A percentile compares a stretch with the other conserved stretches of the same genome.
Evolutionary conservation across 495 filamentous ascomycete genomes (phyloP).

Genomic region (Trichocladium uniseriatum): DNA sequence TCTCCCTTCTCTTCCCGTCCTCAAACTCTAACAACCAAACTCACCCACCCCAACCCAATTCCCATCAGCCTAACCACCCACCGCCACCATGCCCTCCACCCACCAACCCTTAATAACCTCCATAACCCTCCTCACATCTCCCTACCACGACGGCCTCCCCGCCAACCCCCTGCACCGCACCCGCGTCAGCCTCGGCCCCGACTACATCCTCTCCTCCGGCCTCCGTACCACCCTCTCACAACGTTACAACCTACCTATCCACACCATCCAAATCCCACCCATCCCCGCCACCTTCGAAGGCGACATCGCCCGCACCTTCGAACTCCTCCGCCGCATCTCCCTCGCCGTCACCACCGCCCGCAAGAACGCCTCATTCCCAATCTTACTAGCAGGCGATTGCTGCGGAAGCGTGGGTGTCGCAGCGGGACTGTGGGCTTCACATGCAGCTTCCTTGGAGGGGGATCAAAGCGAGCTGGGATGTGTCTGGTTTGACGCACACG

Average conservation of each 20-base stretch:
- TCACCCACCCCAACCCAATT: too few relatives aligned
- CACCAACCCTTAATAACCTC: too few relatives aligned
- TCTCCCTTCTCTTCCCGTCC: too few relatives aligned
- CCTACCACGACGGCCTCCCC: conserved; percentile 13
- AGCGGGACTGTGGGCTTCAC: neutral
- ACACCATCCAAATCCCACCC: neutral
- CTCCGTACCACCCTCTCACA: neutral
- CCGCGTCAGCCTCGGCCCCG: conserved; percentile 7
- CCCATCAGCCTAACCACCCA: too few relatives aligned
- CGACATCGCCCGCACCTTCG: conserved; percentile 9
- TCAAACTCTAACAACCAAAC: too few relatives aligned
- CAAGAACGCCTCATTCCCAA: conserved; percentile 1
- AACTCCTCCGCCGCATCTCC: conserved; percentile 7
- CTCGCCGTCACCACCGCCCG: conserved; percentile 4
- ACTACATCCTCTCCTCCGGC: conserved; percentile 1
- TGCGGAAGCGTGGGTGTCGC: conserved; percentile 7
- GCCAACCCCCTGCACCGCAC: conserved; percentile 6
- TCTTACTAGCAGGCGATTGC: conserved; percentile 10
- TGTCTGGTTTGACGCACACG: conserved; percentile 11
- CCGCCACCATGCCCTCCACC: too few relatives aligned
- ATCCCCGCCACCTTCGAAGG: conserved; percentile 6
- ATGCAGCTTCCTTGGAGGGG: neutral
- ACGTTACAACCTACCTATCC: neutral
- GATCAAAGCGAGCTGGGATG: conserved; percentile 1
- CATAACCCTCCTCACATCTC: conserved; percentile 5